Base-by-base conservation (phyloP, 2,329 filamentous ascomycete species). In the Cladosporium sp. region DNA sequence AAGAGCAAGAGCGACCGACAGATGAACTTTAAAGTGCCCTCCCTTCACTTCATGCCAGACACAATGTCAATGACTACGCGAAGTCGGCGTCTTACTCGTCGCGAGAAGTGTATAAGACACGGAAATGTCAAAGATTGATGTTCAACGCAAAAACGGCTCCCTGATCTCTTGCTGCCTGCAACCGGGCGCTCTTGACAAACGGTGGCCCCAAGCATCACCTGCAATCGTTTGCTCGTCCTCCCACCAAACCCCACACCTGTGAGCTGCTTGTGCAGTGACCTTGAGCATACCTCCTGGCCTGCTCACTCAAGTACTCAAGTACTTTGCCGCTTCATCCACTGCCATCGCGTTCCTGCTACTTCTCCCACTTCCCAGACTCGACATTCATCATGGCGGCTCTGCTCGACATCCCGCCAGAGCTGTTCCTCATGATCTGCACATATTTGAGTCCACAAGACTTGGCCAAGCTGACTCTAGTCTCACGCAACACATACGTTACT, bases 351-450 rank as follows among this genome's bases (percentile, higher is more conserved):
- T 28, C 49, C 15, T 26, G n/a, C 26, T 51, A 21, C n/a, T 3
- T 24, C 47, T 12, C 10, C 49, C 21, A 28, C 4, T 21, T 28
- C 3, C 24, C 21, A 28, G 24, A 15, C 21, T 34, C 15, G 21
- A 26, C 18, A 10, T 15, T 26, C 41, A 21, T 26, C 54, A 68
- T 66, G 66, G 34, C 55, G 2, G 32, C 65, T 8, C 60, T 72
- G 60, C 66, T 71, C 26, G 63, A 68, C 8, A 67, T 71, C n/a
- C 71, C 69, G 1, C 68, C 69, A 12, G 71, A 73, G 68, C 68
- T 73, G 11, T 73, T 69, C 34, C 64, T 73, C 4, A 59, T 65
- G 59, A 60, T 72, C 12, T 71, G 68, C 66, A 57, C 62, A 10
- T 66, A 68, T 52, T 65, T 72, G 2, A 57, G 41, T 4, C 64